Evolutionary conservation across 2,329 filamentous ascomycete species (phyloP).

Genomic region (Reticulascus tulasneorum): DNA sequence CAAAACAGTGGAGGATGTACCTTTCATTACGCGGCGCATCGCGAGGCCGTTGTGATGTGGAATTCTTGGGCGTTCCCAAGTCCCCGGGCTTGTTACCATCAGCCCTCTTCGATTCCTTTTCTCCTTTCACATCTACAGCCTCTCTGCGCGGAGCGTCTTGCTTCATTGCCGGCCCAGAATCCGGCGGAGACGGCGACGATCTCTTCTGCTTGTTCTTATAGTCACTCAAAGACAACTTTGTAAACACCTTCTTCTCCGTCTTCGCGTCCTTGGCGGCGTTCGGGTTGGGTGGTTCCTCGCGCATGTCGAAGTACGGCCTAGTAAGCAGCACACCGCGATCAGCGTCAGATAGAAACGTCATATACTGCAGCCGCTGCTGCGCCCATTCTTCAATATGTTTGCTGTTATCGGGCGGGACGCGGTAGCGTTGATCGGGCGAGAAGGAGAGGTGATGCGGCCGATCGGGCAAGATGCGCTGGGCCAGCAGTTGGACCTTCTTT

Average conservation of each 20-base stretch:
- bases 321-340: constrained; percentile 56
- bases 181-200: constrained; percentile 12
- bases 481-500: constrained; percentile 51
- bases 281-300: constrained; percentile 43
- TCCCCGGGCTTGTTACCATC: constrained; percentile 21
- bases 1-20: constrained; percentile 14
- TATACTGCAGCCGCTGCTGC: constrained; percentile 49
- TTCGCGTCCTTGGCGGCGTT: constrained; percentile 35
- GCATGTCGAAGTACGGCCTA: constrained; percentile 54
- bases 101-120: constrained; percentile 17
- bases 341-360: constrained; percentile 53
- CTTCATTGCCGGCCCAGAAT: constrained; percentile 17
- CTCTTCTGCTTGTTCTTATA: constrained; percentile 53
- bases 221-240: constrained; percentile 54
- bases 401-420: constrained; percentile 34
- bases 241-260: constrained; percentile 43
- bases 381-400: constrained; percentile 46
- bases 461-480: constrained; percentile 47
- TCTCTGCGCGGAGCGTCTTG: constrained; percentile 20
- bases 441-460: constrained; percentile 51
- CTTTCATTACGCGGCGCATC: constrained; percentile 25
- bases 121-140: constrained; percentile 8
- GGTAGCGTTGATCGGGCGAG: constrained; percentile 44
- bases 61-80: constrained; percentile 19
- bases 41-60: constrained; percentile 25